Percentiles rank a stretch among this genome's conserved stretches.
phyloP scores from a whole-genome alignment of 2,329 filamentous ascomycete genomes.

The Alternaria longipes region DNA sequence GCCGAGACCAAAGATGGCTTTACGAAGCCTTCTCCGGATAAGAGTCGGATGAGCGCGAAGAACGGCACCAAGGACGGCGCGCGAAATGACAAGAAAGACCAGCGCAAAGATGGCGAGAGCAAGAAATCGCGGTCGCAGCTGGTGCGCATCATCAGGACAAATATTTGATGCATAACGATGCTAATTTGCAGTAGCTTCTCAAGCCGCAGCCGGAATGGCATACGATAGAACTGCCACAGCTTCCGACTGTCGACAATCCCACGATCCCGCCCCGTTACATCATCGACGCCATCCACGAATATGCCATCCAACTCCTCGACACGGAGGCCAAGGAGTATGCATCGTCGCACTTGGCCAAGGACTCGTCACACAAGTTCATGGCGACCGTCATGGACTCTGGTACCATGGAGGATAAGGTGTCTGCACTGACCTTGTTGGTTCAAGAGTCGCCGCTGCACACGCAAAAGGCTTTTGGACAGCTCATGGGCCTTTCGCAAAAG shows the following conservation, averaged over 20 bases:
- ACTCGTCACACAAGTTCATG: constrained; percentile 94
- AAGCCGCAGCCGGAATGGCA: constrained; percentile 75
- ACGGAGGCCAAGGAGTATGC: constrained; percentile 80
- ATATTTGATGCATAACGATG: constrained; percentile 7
- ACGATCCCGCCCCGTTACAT: constrained; percentile 61
- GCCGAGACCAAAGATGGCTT: constrained; percentile 53
- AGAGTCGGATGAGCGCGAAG: constrained; percentile 40
- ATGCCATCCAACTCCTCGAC: constrained; percentile 79
- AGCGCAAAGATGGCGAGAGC: constrained; percentile 46
- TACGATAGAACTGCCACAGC: constrained; percentile 63
- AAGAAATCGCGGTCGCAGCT: constrained; percentile 40
- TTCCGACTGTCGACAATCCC: constrained; percentile 59
- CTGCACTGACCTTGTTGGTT: constrained; percentile 89
- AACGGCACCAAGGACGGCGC: constrained; percentile 30
- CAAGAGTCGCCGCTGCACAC: constrained; percentile 98
- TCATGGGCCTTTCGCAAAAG: constrained; percentile 86
- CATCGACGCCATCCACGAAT: constrained; percentile 68
- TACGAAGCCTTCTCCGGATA: constrained; percentile 47
- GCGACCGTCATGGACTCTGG: constrained; percentile 96
- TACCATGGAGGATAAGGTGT: constrained; percentile 96
- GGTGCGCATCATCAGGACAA: constrained; percentile 31
- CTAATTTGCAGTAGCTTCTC: constrained; percentile 59
- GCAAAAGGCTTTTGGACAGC: constrained; percentile 83
- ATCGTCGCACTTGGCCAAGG: constrained; percentile 74
- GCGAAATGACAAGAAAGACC: constrained; percentile 27